Evolutionary conservation across 2,329 filamentous ascomycete species (phyloP).

Genomic region (Cladosporium sp.): DNA sequence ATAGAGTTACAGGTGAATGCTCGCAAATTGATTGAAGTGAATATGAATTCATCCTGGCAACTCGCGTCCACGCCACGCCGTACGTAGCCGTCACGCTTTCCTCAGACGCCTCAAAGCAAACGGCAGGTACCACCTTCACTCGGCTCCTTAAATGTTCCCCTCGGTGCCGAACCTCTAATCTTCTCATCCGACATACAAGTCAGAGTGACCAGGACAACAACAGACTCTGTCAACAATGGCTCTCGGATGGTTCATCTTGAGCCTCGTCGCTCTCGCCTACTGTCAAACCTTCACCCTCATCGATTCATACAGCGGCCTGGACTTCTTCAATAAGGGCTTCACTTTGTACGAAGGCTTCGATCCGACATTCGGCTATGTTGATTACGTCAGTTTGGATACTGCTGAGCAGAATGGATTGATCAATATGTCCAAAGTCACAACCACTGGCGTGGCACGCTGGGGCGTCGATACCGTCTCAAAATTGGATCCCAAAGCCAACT

Average conservation of each 20-base stretch:
- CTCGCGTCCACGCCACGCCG: no score
- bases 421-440: slow-evolving; percentile 16
- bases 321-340: slow-evolving; percentile 26
- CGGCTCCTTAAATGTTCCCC: no score
- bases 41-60: no score
- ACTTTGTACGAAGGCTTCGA: slow-evolving; percentile 18
- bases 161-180: no score
- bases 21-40: no score
- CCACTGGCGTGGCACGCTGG: slow-evolving; percentile 18
- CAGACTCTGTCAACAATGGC: neutral
- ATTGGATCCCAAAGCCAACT: slow-evolving; percentile 31
- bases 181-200: no score
- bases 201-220: no score
- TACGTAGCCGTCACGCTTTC: no score
- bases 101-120: no score
- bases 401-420: slow-evolving; percentile 29
- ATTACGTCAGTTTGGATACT: slow-evolving; percentile 37
- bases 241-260: neutral
- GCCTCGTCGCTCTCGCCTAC: neutral
- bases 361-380: slow-evolving; percentile 28
- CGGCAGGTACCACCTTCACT: no score
- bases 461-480: slow-evolving; percentile 22
- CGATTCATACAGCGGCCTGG: slow-evolving; percentile 40
- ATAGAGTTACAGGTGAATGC: no score
- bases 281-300: slow-evolving; percentile 27